These are phyloP conservation scores for Neurospora sp. DNA, from an alignment of 2,329 filamentous ascomycete species.

Conservation along the genomic window DNA sequence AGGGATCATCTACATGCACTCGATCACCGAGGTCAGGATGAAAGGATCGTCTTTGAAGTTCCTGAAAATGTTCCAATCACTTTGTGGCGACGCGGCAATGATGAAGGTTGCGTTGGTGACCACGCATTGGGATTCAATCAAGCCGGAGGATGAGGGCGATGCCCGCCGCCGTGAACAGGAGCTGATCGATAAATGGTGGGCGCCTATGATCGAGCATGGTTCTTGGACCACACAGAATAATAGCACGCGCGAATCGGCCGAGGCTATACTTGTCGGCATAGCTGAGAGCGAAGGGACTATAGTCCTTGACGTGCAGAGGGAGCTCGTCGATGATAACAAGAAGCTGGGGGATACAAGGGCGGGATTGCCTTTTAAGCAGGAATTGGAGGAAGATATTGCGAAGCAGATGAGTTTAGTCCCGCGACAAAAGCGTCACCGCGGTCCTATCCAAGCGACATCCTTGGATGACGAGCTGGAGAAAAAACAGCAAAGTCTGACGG, in stretches of 20 bases:
- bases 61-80: conserved; percentile 1
- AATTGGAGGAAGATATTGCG: background rate
- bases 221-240: no score
- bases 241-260: background rate
- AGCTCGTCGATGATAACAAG: background rate
- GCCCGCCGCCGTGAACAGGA: conserved; percentile 2
- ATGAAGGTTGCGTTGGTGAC: conserved; percentile 4
- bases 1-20: conserved; percentile 7
- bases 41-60: background rate
- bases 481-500: no score
- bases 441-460: no score
- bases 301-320: background rate
- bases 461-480: no score
- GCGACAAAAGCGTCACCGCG: no score
- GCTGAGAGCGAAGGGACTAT: background rate
- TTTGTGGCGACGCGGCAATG: conserved; percentile 1
- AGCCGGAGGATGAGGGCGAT: background rate
- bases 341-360: background rate
- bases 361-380: background rate
- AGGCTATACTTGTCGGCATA: background rate
- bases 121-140: conserved; percentile 6
- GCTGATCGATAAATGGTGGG: conserved; percentile 6
- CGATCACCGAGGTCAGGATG: conserved; percentile 8
- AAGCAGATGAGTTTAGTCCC: no score
- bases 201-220: background rate